Evolutionary conservation across 768 basidiomycete species (phyloP), one percentile per base, ranked within the genome.

Genomic region (Cystoderma amianthinum): DNA sequence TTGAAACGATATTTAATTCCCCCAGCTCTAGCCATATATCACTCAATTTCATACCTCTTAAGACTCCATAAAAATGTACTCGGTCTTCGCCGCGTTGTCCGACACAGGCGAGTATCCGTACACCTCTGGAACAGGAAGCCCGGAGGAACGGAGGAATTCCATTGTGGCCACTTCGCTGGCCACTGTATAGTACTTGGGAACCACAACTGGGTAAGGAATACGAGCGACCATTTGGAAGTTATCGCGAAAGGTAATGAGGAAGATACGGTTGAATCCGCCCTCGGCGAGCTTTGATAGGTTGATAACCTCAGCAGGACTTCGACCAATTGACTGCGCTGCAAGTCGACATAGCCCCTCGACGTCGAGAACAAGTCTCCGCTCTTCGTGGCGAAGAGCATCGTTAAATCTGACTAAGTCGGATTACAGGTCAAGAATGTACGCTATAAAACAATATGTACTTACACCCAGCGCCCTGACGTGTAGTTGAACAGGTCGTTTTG

Each of bases 151-250:
- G 23, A 65, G 60, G 15, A 63, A 69, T 25, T 32, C 53, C 59
- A 73, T 61, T 3, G 71, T 73, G 15, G 70, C 70, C 18, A 66
- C 69, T 46, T 73, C 72, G 47, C 69, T 71, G 4, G 72, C 69
- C 13, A 67, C 50, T 34, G 58, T 56, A 51, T 48, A 62, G 57
- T 49, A 60, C 46, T 63, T 64, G 44, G 65, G 69, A 6, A 54
- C 48, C 24, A 59, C 59, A 15, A 45, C 40, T 4, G 63, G 64
- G 48, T 64, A 67, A 30, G 71, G 71, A 38, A 71, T 59, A 19
- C 64, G 65, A 0, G 68, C 69, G 4, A 72, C 54, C 51, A 71
- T 55, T 44, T 61, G 52, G 44, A 60, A 60, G 33, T 47, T 54
- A 36, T 56, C 56, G 46, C 52, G 57, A 50, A 68, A 49, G 44